Conservation (phyloP, 192 early-diverging fungal species). For the Gigaspora rosea region DNA sequence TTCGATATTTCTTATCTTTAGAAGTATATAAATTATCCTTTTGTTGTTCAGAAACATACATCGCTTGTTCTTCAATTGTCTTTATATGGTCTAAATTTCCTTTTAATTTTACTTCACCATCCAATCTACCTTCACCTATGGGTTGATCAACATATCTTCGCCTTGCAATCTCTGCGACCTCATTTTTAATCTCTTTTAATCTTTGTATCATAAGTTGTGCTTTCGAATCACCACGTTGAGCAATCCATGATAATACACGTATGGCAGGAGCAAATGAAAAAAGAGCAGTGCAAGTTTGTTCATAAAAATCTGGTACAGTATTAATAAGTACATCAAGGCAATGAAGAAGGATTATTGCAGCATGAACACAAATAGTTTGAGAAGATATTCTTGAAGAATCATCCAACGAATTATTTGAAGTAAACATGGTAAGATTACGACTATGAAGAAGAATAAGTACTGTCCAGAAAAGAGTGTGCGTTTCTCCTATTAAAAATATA, state of each 20-base stretch:
- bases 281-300: constrained; percentile 31
- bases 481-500: constrained; percentile 13
- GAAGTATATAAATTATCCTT: not conserved
- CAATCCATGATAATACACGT: constrained; percentile 30
- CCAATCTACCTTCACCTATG: constrained; percentile 21
- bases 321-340: constrained; percentile 31
- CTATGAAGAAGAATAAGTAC: constrained; percentile 33
- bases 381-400: constrained; percentile 14
- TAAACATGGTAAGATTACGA: constrained; percentile 31
- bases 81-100: constrained; percentile 10
- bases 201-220: constrained; percentile 24
- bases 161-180: constrained; percentile 30
- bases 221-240: constrained; percentile 30
- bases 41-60: constrained; percentile 9
- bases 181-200: constrained; percentile 27
- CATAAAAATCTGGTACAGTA: constrained; percentile 23
- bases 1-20: not conserved
- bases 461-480: constrained; percentile 32
- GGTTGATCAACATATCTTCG: constrained; percentile 11
- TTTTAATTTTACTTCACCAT: constrained; percentile 25
- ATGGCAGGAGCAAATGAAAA: constrained; percentile 30
- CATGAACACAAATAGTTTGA: constrained; percentile 32
- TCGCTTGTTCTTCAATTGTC: constrained; percentile 2
- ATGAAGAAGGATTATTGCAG: constrained; percentile 33
- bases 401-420: not conserved